Conservation (phyloP, 768 basidiomycete genomes). For the Cubamyces lactineus region DNA sequence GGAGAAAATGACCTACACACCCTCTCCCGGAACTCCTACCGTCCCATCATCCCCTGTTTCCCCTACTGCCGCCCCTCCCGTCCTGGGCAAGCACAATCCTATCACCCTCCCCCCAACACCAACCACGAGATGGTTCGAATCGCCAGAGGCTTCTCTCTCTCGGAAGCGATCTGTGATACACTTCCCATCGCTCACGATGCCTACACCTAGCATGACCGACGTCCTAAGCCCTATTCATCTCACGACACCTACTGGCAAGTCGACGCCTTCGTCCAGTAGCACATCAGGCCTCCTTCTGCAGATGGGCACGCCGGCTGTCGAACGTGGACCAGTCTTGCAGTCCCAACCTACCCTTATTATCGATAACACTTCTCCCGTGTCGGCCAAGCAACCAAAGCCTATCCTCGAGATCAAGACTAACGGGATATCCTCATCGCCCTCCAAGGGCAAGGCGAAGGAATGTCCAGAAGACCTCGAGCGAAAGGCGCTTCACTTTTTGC, state of each 20-base stretch:
- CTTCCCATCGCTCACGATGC: conserved; percentile 28
- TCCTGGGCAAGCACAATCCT: conserved; percentile 28
- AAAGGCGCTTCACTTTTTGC: conserved; percentile 7
- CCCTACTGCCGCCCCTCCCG: conserved; percentile 30
- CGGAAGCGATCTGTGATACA: conserved; percentile 31
- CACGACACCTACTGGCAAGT: conserved; percentile 5
- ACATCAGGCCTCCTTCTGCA: conserved; percentile 7
- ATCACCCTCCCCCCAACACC: conserved; percentile 39
- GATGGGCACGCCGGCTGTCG: background rate
- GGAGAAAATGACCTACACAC: conserved; percentile 16
- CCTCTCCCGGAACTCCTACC: conserved; percentile 7
- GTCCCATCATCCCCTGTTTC: conserved; percentile 23
- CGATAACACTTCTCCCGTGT: background rate
- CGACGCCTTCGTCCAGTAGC: background rate
- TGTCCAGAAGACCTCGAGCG: conserved; percentile 10
- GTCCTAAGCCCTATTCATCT: conserved; percentile 23
- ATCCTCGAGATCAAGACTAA: conserved; percentile 21
- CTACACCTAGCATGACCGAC: conserved; percentile 3
- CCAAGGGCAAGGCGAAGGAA: conserved; percentile 19
- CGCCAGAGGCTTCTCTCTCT: conserved; percentile 16
- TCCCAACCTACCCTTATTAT: conserved; percentile 20
- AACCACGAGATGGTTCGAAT: conserved; percentile 33
- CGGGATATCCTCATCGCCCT: conserved; percentile 10
- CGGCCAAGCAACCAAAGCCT: conserved; percentile 7
- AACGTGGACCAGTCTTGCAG: background rate